Evolutionary conservation across 768 basidiomycete genomes (phyloP), one percentile per base, ranked within the genome.

Genomic region (Boletus bicolor): DNA sequence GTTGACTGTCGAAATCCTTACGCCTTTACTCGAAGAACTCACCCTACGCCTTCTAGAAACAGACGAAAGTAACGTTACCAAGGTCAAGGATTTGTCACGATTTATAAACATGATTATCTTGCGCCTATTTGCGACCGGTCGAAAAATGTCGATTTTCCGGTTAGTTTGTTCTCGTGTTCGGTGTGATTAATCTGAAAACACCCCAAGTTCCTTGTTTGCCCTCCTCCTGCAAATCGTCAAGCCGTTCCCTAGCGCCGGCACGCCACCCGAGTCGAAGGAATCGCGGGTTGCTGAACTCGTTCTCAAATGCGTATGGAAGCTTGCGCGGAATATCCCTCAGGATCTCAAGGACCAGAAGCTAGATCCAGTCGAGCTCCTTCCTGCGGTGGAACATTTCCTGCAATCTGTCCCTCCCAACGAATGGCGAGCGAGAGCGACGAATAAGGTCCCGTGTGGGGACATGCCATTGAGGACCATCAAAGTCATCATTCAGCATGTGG

Each of bases 81-180:
- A 93, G 66, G 84, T 97, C 41, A 93, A 94, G 68, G 97, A 98
- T 68, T 68, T 98, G 55, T 94, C 93, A 6, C 85, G 91, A 48
- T 98, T 97, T 72, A 95, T 99, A 74, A 99, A 99, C 72, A 95
- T 98, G 91, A 94, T 98, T 55, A 89, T 98, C 58, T 77, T 99
- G 54, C 87, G 95, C 34, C 71, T 97, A 52, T 96, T 99, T 75
- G 89, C 93, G 35, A 93, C 93, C 10, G 89, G 90, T 15, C 80
- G 93, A 60, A 81, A 90, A 54, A 93, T 93, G 82, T 87, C 93
- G 0, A 87, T 95, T 52, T 96, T 96, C 75, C 81, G 91, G 94
- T 94, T 50, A 66, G 87, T 64, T 19, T 26, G 44, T 54, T 28
- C 28, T 12, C 44, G 4, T 48, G 14, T 42, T 49, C 19, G 34